Conservation (phyloP, 441 rosid genomes). For the Aquilaria agallochum region DNA sequence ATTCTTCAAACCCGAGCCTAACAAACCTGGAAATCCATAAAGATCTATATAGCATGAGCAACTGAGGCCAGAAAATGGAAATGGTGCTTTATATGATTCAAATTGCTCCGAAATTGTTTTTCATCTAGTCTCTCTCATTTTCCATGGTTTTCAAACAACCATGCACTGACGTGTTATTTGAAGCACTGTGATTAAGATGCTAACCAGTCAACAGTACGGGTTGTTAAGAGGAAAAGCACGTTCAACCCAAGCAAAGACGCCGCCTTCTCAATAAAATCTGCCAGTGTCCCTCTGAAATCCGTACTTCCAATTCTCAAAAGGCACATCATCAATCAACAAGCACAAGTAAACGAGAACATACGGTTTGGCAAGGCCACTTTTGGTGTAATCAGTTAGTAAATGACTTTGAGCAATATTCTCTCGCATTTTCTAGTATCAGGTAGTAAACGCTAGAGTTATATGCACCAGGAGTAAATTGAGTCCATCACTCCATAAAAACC, state of each 20-base stretch:
- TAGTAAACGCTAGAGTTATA: too few species aligned
- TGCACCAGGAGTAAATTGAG: too few species aligned
- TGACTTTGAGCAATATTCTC: too few species aligned
- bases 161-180: not conserved
- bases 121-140: not conserved
- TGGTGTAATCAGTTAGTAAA: too few species aligned
- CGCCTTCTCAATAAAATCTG: constrained; percentile 88
- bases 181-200: constrained; percentile 12
- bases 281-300: constrained; percentile 16
- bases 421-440: too few species aligned
- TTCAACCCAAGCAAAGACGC: constrained; percentile 69
- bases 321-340: too few species aligned
- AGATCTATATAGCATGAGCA: too few species aligned
- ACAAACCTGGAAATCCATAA: constrained; percentile 50
- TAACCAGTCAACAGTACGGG: constrained; percentile 91
- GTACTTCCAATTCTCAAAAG: not conserved
- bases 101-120: not conserved
- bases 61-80: not conserved
- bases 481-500: too few species aligned
- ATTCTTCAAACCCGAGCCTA: constrained; percentile 78
- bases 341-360: too few species aligned
- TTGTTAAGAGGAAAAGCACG: constrained; percentile 75
- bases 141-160: not conserved
- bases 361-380: too few species aligned
- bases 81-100: not conserved